Evolutionary conservation across 2,329 filamentous ascomycete species (phyloP), one percentile per base, ranked within the genome.

Genomic region (Fusarium mexicanum): DNA sequence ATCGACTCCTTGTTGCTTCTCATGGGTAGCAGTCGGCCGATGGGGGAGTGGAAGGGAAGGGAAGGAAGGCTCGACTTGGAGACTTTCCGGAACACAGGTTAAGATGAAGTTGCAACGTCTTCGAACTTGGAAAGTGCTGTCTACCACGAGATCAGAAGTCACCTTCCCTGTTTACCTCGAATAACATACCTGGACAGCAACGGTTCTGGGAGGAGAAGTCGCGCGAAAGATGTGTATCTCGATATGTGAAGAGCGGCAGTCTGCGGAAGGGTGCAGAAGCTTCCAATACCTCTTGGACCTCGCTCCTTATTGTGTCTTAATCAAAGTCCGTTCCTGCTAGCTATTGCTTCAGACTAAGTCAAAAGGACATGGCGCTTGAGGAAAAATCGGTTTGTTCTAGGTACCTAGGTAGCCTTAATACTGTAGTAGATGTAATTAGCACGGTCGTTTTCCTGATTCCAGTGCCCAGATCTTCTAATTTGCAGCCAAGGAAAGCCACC

Each of bases 101-200:
- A 29, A 33, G 48, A 29, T 64, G 68, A 72, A 71, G 58, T 44
- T 33, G 41, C 44, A 51, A 71, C 63, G 63, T 29, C 38, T 31
- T 37, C 12, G 26, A 55, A 29, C n/a, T 62, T 22, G n/a, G 54
- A 7, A 53, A 43, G 33, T 37, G 8, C 17, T 31, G 48, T 44
- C 22, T 37, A 29, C 31, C 50, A n/a, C 37, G 46, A 26, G 26
- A 51, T 55, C 51, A 50, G 18, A 17, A 43, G n/a, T 33, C 24
- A 29, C 35, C 50, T 48, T 26, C 40, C 37, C 48, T 47, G 44
- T 50, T 41, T 24, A 31, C 57, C 43, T 18, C 35, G 38, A 54
- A 51, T 29, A 20, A 31, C 31, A 59, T 46, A 17, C 29, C 38
- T 33, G 17, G 38, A 33, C 24, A 37, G 31, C 26, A 29, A 48